Evolutionary conservation across 2,329 filamentous ascomycete genomes (phyloP), one percentile per base, ranked within the genome.

Genomic region (Pseudocercospora pini-densiflorae): DNA sequence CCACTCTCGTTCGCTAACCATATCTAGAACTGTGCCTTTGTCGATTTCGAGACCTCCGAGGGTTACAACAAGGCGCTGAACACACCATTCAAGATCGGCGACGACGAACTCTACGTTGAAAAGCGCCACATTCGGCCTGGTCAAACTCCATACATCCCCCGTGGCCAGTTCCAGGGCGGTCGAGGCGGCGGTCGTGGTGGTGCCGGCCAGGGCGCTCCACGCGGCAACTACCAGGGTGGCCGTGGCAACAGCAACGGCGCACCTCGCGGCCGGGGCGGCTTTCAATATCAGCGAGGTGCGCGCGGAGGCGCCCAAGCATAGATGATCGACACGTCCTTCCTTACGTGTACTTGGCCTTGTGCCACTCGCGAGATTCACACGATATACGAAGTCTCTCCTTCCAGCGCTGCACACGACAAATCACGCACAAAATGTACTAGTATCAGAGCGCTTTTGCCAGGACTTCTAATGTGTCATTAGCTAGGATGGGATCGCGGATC

Each of bases 1-100:
- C 24, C 53, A 43, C 5, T 23, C 49, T 23, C 36, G 29, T n/a
- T 53, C 59, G 31, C 55, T 64, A 54, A 60, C 31, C 10, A n/a
- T 40, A 40, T 21, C 27, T 53, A 97, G 94, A 97, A 95, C 86
- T 97, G 93, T 77, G 95, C 95, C 27, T 98, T 98, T 77, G 92
- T 97, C 67, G 95, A 99, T 79, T 99, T 95, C 80, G 91, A 89
- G 77, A 91, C 90, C 55, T 78, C 88, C 23, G 89, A 93, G 63
- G 93, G 89, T 55, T 97, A 97, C 81, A 87, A 92, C 79, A 90
- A 92, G 69, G 95, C 95, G 51, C 86, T 92, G 43, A 87, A 87
- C 68, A 91, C 90, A 82, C 94, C 94, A 40, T 93, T 97, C 81
- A 86, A 87, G 53, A 88, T 99, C 70, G 92, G 91, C 74, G 91